Evolutionary conservation across 2,329 filamentous ascomycete species (phyloP).

Genomic region (Sphaerulina musiva): DNA sequence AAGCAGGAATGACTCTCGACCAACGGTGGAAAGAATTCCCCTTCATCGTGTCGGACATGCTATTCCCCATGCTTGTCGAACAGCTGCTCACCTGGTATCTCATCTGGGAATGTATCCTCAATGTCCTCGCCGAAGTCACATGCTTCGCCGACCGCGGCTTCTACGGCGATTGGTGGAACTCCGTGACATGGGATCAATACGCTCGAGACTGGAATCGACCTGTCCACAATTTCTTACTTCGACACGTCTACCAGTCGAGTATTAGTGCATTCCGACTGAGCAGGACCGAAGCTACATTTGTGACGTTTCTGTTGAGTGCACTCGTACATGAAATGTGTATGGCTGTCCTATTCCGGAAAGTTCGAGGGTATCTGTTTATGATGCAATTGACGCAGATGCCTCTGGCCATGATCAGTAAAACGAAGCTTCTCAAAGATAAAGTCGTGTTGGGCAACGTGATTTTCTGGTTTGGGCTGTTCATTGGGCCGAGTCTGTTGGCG

Average conservation of each 20-base stretch:
- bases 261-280: slow-evolving; percentile 67
- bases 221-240: slow-evolving; percentile 68
- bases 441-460: slow-evolving; percentile 63
- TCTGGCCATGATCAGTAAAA: slow-evolving; percentile 60
- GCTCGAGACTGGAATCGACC: slow-evolving; percentile 77
- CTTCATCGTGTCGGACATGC: slow-evolving; percentile 65
- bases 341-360: slow-evolving; percentile 73
- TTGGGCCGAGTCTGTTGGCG: slow-evolving; percentile 60
- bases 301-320: slow-evolving; percentile 67
- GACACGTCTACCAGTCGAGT: slow-evolving; percentile 72
- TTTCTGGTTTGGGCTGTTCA: slow-evolving; percentile 75
- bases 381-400: slow-evolving; percentile 70
- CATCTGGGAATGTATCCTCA: slow-evolving; percentile 64
- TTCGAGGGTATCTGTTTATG: slow-evolving; percentile 66
- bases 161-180: slow-evolving; percentile 40
- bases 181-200: slow-evolving; percentile 64
- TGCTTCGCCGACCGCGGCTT: slow-evolving; percentile 58
- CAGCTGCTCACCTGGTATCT: slow-evolving; percentile 73
- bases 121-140: slow-evolving; percentile 69
- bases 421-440: slow-evolving; percentile 56
- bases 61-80: slow-evolving; percentile 74
- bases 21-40: slow-evolving; percentile 63
- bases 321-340: slow-evolving; percentile 70
- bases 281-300: slow-evolving; percentile 64
- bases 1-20: slow-evolving; percentile 54